phyloP scores from a whole-genome alignment of 305 asterid species.

The Fraxinus baroniana region DNA sequence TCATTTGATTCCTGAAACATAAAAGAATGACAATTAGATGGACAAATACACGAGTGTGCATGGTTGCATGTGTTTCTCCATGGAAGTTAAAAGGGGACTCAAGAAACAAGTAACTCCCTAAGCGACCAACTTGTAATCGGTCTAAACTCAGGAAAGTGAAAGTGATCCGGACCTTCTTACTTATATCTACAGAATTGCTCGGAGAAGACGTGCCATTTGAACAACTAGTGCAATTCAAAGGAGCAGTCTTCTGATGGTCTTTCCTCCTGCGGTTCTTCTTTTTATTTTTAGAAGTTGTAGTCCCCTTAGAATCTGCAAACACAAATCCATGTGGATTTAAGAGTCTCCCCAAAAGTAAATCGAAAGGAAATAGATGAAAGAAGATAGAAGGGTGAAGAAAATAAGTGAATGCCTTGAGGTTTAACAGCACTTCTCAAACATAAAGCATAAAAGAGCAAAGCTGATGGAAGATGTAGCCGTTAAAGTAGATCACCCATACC shows the following conservation, averaged over 20 bases:
- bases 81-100: constrained; percentile 2
- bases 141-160: background rate
- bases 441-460: background rate
- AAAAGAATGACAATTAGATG: constrained; percentile 20
- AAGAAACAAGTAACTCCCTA: constrained; percentile 12
- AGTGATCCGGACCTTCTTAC: constrained; percentile 50
- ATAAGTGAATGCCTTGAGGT: constrained; percentile 6
- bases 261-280: constrained; percentile 87
- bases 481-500: background rate
- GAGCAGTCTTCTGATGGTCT: constrained; percentile 64
- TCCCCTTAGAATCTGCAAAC: constrained; percentile 64
- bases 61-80: constrained; percentile 7
- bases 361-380: background rate
- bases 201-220: constrained; percentile 49
- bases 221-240: constrained; percentile 38
- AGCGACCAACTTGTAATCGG: constrained; percentile 14
- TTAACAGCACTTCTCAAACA: constrained; percentile 5
- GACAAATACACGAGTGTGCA: constrained; percentile 11
- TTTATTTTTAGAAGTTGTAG: constrained; percentile 61
- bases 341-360: constrained; percentile 14
- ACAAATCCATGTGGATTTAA: constrained; percentile 19
- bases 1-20: constrained; percentile 51
- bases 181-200: constrained; percentile 39
- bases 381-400: constrained; percentile 5
- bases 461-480: constrained; percentile 5